Base-by-base conservation (phyloP, 2,329 filamentous ascomycete species). In the Rhynchosporium graminicola region DNA sequence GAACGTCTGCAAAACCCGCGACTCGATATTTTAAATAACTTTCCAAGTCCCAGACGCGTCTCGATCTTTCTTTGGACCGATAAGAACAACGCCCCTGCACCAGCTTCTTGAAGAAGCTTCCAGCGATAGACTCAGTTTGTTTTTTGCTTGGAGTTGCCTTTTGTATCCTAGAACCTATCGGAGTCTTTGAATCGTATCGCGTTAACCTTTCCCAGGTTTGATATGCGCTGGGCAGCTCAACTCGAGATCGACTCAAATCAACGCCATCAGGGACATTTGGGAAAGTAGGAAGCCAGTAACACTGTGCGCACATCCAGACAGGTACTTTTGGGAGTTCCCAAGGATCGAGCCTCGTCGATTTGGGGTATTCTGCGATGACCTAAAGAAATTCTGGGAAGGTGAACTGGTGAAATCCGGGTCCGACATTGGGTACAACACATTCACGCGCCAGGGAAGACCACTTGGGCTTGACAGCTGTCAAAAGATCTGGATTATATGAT, bases 11-110 rank as follows among this genome's bases (percentile, higher is more conserved):
- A n/a, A 42, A 40, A 20, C 9, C 13, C 3, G 3, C 33, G 3
- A 13, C 8, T 6, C 10, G 26, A 9, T 2, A 9, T 7, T 20
- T 31, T 26, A 10, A 38, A 2, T 38, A 28, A 15, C 12, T 33
- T 10, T 15, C 4, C 3, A 2, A 12, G 29, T 13, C 8, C 20
- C 8, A n/a, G 52, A 26, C 52, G 52, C 52, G 52, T 56, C 52
- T 56, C 52, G 38, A 56, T 43, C 52, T 43, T 26, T 12, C 13
- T 8, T 10, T 56, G 52, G 52, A 43, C 52, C 52, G 52, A 56
- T 40, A 36, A 54, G 2, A 42, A 54, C 52, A 20, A 56, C 15
- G 3, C 28, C 52, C 13, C 38, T n/a, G 20, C 13, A 31, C 38
- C 20, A 56, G 28, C 40, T 12, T 31, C 43, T 29, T 2, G 52